Percentiles rank a stretch among this genome's conserved stretches.
Evolutionary conservation across 441 rosid genomes (phyloP).

Genomic region (Corymbia citriodora): DNA sequence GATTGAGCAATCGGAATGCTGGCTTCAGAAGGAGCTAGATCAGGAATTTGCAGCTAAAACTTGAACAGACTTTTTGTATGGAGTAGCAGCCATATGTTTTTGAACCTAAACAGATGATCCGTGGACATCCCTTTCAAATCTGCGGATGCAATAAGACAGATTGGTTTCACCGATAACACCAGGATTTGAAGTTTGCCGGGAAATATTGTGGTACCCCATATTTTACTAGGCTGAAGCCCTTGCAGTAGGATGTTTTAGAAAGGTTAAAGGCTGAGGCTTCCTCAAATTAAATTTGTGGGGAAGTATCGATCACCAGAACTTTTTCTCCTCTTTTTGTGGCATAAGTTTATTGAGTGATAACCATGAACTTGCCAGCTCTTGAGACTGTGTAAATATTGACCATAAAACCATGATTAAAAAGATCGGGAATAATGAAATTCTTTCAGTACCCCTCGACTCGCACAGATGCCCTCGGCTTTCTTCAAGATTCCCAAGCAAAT

Average conservation of each 20-base stretch:
- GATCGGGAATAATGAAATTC: not conserved
- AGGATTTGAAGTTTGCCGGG: not conserved
- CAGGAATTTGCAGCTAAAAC: not conserved
- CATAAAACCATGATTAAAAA: not conserved
- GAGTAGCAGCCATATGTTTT: not conserved
- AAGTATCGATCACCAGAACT: not conserved
- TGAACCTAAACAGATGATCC: not conserved
- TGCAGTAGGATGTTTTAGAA: not conserved
- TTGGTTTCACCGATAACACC: not conserved
- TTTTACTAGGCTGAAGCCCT: not conserved
- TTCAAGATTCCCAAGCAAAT: slow-evolving; percentile 33
- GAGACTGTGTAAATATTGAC: not conserved
- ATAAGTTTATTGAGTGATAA: not conserved
- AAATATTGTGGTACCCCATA: not conserved
- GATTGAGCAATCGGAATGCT: not conserved
- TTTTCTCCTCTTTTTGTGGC: not conserved
- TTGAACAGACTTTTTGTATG: not conserved
- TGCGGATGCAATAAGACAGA: not conserved
- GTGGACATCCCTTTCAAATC: not conserved
- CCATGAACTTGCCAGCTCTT: not conserved
- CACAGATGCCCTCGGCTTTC: slow-evolving; percentile 41
- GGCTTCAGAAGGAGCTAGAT: not conserved
- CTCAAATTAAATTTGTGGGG: not conserved
- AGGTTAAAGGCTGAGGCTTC: not conserved
- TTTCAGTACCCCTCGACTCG: slow-evolving; percentile 32